Base-by-base conservation (phyloP, 148 eudicot genomes). In the Persicaria maculosa region DNA sequence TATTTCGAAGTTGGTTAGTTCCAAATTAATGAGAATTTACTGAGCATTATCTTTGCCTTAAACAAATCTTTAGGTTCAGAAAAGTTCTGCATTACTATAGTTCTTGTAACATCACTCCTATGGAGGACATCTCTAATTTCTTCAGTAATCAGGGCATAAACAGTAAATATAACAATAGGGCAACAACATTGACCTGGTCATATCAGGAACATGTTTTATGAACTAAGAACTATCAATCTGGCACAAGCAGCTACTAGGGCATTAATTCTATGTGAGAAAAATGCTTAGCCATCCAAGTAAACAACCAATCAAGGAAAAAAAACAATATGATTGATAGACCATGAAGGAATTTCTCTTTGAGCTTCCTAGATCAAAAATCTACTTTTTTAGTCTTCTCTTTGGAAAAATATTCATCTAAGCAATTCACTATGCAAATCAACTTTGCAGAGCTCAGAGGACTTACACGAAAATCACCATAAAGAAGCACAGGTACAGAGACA, bases 401-500 rank as follows among this genome's bases (percentile, higher is more conserved):
- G 8, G 46, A 36, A 2, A 65, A 12, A 40, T 40, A 4, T 31
- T 31, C 40, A 31, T 31, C 40, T 31, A 31, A 40, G 70, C n/a
- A 64, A 64, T 36, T 31, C 40, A 31, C 40, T 9, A 25, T 72
- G n/a, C 53, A 75, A 47, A n/a, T 10, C 10, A 68, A 64, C 45
- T 36, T 43, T 65, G n/a, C 45, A 65, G 70, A 65, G 5, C 45
- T 14, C 17, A 8, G 53, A 61, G 15, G 73, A 85, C 98, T 92
- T 95, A 95, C 98, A 95, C 84, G 62, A 92, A 95, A 68, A 95
- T 95, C 79, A 87, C 96, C 76, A 95, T 83, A 80, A 95, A 95
- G 90, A 95, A 95, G 80, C 98, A 95, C 64, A 95, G 85, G 79
- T 95, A 95, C 97, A 95, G 84, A 76, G 98, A 87, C 85, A 95